Conservation (phyloP, 305 asterid species). For the Striga hermonthica region DNA sequence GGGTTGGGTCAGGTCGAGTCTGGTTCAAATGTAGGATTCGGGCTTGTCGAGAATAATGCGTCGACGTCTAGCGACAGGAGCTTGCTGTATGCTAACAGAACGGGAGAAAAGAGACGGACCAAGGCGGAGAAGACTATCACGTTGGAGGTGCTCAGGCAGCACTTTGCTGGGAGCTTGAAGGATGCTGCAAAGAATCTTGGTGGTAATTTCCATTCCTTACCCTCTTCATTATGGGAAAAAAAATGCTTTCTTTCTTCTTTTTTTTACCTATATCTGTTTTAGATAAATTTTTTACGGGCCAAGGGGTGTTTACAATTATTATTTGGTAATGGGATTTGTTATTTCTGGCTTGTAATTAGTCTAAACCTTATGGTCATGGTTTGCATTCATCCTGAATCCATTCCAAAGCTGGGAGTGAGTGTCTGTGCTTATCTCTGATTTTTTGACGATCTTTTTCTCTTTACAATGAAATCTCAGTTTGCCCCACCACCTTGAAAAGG, state of each 20-base stretch:
- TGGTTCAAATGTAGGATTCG: conserved; percentile 35
- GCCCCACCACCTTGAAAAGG: conserved; percentile 96
- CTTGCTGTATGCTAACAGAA: conserved; percentile 35
- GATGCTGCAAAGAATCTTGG: conserved; percentile 93
- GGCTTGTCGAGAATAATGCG: conserved; percentile 33
- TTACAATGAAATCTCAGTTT: conserved; percentile 47
- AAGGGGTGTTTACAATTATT: too few species aligned
- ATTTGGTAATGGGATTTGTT: background rate
- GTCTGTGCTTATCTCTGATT: background rate
- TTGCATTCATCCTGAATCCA: too few species aligned
- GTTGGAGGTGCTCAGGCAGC: conserved; percentile 73
- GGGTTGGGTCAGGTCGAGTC: background rate
- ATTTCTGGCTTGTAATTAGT: background rate
- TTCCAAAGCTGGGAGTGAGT: too few species aligned
- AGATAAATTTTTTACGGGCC: background rate
- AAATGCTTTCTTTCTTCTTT: too few species aligned
- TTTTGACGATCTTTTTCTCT: background rate
- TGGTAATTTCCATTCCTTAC: conserved; percentile 39
- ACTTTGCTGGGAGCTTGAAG: conserved; percentile 89
- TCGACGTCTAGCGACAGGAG: conserved; percentile 45
- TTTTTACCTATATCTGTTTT: background rate
- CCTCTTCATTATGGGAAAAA: too few species aligned
- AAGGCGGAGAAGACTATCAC: conserved; percentile 78
- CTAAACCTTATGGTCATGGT: background rate
- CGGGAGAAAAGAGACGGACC: conserved; percentile 58